Evolutionary conservation across 2,329 filamentous ascomycete genomes (phyloP).

Genomic region (Epichloe gansuensis): DNA sequence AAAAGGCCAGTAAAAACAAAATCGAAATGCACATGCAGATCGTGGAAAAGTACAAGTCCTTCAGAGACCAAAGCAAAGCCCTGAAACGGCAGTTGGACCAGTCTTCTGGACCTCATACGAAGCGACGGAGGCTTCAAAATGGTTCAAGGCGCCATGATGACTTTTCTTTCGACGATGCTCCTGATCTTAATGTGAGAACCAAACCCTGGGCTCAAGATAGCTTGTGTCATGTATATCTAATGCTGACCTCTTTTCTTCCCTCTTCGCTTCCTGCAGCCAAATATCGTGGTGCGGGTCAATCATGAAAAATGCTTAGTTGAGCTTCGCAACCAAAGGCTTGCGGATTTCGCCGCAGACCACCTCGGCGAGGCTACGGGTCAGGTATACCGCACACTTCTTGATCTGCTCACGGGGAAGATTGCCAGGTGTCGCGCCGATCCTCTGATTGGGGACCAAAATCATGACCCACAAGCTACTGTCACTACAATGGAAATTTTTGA

Average conservation of each 20-base stretch:
- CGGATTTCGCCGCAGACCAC: slow-evolving; percentile 55
- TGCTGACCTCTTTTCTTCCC: not conserved
- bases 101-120: slow-evolving; percentile 27
- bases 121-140: slow-evolving; percentile 43
- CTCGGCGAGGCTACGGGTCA: slow-evolving; percentile 63
- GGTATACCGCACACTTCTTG: slow-evolving; percentile 64
- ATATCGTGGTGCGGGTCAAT: slow-evolving; percentile 67
- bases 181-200: slow-evolving; percentile 38
- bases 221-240: not conserved
- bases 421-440: slow-evolving; percentile 52
- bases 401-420: slow-evolving; percentile 55
- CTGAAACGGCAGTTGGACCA: slow-evolving; percentile 39
- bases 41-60: slow-evolving; percentile 36
- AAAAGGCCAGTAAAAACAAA: slow-evolving; percentile 47
- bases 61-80: slow-evolving; percentile 37
- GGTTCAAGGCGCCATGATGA: slow-evolving; percentile 22
- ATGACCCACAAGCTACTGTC: slow-evolving; percentile 23
- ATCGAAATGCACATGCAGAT: slow-evolving; percentile 47
- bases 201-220: not conserved
- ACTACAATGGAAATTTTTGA: slow-evolving; percentile 45
- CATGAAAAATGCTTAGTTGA: slow-evolving; percentile 74
- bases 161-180: slow-evolving; percentile 23
- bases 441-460: slow-evolving; percentile 20
- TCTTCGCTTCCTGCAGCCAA: slow-evolving; percentile 35
- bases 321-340: slow-evolving; percentile 66